A percentile compares a stretch with the other conserved stretches of the same genome.
Evolutionary conservation across 164 flowering plant genomes (phyloP).

Genomic region (Dillenia turbinata): DNA sequence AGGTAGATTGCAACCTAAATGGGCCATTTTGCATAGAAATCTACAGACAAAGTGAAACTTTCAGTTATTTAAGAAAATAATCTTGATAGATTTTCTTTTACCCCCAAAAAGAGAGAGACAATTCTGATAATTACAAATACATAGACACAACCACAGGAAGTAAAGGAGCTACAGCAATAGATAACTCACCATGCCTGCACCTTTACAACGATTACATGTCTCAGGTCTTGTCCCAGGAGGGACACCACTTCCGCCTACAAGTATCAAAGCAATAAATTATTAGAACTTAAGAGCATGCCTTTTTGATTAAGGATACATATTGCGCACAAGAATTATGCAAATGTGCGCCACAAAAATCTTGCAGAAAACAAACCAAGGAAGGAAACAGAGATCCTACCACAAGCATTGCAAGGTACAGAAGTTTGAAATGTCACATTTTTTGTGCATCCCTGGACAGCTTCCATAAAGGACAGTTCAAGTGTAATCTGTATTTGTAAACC

Average conservation of each 20-base stretch:
- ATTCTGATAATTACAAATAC: neutral
- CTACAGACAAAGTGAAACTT: constrained; percentile 32
- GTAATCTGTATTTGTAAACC: constrained; percentile 31
- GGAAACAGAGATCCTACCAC: constrained; percentile 46
- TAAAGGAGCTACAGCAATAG: neutral
- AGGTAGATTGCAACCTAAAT: constrained; percentile 63
- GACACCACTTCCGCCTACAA: constrained; percentile 88
- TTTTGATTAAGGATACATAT: too few species aligned
- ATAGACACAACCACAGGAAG: neutral
- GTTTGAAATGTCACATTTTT: constrained; percentile 71
- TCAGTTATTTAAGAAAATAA: constrained; percentile 4
- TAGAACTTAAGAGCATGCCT: too few species aligned
- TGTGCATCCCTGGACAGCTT: constrained; percentile 94
- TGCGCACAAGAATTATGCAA: too few species aligned
- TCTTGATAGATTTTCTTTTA: neutral
- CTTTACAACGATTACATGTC: constrained; percentile 77
- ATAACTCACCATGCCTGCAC: constrained; percentile 75
- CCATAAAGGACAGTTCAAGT: constrained; percentile 88
- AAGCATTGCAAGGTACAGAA: constrained; percentile 65
- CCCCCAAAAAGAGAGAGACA: too few species aligned
- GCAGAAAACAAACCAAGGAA: constrained; percentile 1
- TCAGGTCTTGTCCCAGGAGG: constrained; percentile 96
- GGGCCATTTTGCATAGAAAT: constrained; percentile 56
- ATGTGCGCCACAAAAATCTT: too few species aligned
- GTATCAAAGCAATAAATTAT: neutral